Conservation (phyloP, 2,329 filamentous ascomycete genomes). For the Fusarium brevicatenulatum region DNA sequence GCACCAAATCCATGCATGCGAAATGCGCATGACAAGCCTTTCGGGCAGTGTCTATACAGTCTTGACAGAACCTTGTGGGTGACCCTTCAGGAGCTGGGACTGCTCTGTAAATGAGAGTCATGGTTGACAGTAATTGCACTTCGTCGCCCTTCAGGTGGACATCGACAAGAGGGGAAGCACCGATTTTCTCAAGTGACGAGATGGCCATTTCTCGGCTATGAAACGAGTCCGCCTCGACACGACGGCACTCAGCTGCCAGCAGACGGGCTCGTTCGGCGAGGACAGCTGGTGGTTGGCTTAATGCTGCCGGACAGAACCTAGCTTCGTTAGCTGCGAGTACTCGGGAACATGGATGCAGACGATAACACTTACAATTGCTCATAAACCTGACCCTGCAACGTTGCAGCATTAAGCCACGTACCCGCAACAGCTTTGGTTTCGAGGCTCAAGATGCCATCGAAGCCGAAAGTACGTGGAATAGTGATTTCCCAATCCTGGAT, state of each 20-base stretch:
- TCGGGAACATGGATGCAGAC: background rate
- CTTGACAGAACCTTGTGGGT: conserved; percentile 56
- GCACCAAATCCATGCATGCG: conserved; percentile 57
- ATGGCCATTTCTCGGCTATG: conserved; percentile 50
- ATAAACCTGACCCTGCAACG: conserved; percentile 69
- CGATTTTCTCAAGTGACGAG: conserved; percentile 51
- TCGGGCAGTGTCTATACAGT: conserved; percentile 63
- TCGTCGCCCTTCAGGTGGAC: conserved; percentile 59
- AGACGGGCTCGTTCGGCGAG: conserved; percentile 53
- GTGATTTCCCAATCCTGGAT: conserved; percentile 71
- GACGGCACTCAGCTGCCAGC: conserved; percentile 52
- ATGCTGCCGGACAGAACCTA: conserved; percentile 62
- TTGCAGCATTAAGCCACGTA: conserved; percentile 65
- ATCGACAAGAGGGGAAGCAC: conserved; percentile 54
- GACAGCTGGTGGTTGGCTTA: conserved; percentile 53
- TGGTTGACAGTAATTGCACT: conserved; percentile 58
- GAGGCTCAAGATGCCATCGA: conserved; percentile 53
- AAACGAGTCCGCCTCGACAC: conserved; percentile 51
- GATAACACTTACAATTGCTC: conserved; percentile 53
- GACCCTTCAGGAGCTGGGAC: conserved; percentile 58
- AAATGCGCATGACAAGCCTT: conserved; percentile 58
- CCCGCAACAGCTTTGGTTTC: conserved; percentile 54
- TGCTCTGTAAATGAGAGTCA: conserved; percentile 64
- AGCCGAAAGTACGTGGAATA: conserved; percentile 55
- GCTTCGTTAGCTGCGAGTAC: background rate